Evolutionary conservation across 148 eudicot genomes (phyloP).

Genomic region (Selenicereus undatus): DNA sequence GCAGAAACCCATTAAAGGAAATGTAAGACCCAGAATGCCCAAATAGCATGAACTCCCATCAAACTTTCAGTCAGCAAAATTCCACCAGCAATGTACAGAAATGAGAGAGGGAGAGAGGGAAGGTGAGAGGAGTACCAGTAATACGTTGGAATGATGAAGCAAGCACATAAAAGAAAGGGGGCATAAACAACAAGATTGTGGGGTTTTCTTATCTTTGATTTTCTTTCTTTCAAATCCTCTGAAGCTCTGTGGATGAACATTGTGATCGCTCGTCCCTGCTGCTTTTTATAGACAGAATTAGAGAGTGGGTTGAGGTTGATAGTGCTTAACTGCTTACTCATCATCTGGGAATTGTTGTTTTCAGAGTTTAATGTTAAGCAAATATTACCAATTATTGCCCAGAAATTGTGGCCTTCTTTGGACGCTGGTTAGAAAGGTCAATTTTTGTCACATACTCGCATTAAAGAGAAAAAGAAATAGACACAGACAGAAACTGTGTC

Average conservation of each 20-base stretch:
- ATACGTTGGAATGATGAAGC: neutral
- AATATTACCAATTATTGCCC: neutral
- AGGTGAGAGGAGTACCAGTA: neutral
- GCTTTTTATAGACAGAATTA: neutral
- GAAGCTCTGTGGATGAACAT: neutral
- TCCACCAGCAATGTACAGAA: neutral
- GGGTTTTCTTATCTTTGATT: neutral
- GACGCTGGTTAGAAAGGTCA: neutral
- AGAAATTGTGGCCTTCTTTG: neutral
- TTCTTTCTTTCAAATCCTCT: no score
- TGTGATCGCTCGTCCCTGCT: neutral
- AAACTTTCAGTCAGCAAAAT: neutral
- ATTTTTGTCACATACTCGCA: neutral
- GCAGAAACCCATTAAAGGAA: constrained; percentile 22
- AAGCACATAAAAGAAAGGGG: neutral
- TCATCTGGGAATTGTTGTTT: neutral
- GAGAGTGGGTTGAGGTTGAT: neutral
- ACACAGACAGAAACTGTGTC: no score
- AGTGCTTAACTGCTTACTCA: neutral
- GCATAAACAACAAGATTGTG: neutral
- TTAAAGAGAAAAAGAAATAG: no score
- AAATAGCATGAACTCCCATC: neutral
- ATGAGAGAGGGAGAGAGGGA: neutral
- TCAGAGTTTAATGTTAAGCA: neutral
- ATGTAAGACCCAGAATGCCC: constrained; percentile 20